Conservation (phyloP, 2,329 filamentous ascomycete genomes). For the Domatiomyces catenatus region DNA sequence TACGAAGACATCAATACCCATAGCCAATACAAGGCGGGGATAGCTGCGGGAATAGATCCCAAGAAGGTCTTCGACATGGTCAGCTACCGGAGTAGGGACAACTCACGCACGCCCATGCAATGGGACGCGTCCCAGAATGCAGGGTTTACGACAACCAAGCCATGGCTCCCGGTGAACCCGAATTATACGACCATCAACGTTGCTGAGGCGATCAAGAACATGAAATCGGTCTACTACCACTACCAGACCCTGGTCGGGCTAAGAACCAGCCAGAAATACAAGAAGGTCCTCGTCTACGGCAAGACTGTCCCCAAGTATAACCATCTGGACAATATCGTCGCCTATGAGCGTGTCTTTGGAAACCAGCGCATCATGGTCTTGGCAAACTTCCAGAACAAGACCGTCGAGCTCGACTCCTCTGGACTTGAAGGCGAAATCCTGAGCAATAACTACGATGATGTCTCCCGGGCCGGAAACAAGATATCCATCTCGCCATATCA, state of each 20-base stretch:
- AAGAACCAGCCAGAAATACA: neutral
- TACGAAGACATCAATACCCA: neutral
- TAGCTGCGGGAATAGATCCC: neutral
- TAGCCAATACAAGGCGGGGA: neutral
- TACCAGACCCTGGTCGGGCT: neutral
- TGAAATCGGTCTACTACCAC: neutral
- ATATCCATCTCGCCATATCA: too few relatives aligned
- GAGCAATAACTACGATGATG: neutral
- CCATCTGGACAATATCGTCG: constrained; percentile 4
- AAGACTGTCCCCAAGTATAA: neutral
- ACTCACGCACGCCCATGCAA: constrained; percentile 52
- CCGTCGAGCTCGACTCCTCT: neutral
- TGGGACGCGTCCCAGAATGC: constrained; percentile 41
- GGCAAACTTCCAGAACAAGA: constrained; percentile 1
- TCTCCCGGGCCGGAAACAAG: neutral
- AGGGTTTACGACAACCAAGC: constrained; percentile 40
- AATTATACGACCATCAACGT: constrained; percentile 26
- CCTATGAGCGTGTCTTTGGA: constrained; percentile 2
- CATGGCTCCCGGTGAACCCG: constrained; percentile 46
- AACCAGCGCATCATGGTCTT: neutral
- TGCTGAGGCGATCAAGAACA: neutral
- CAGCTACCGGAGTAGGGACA: constrained; percentile 29
- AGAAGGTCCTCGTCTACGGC: neutral
- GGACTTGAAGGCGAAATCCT: neutral
- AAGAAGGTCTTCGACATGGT: neutral